Evolutionary conservation across 306 rosid genomes (phyloP).

Genomic region (Herpetospermum pedunculosum): DNA sequence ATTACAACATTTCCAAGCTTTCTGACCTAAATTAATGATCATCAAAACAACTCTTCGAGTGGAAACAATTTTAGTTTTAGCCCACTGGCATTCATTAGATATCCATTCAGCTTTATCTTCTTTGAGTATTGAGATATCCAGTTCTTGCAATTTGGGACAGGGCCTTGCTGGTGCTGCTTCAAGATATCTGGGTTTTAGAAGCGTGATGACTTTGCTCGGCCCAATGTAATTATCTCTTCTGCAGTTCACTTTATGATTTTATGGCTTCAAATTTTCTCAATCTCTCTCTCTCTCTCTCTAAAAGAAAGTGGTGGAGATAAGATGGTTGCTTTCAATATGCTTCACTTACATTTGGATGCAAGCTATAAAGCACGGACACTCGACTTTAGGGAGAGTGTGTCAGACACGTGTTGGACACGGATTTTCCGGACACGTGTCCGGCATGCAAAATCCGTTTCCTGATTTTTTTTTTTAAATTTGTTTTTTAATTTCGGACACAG

Average conservation of each 20-base stretch:
- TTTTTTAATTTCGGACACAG: too few species aligned
- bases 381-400: too few species aligned
- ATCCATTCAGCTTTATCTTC: not conserved
- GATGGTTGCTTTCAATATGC: not conserved
- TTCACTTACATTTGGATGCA: not conserved
- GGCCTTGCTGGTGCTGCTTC: constrained; percentile 87
- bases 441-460: too few species aligned
- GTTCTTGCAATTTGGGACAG: constrained; percentile 26
- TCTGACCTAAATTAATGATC: not conserved
- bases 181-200: constrained; percentile 83
- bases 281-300: constrained; percentile 1
- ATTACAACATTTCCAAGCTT: not conserved
- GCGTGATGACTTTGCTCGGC: constrained; percentile 76
- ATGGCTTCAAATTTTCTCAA: not conserved
- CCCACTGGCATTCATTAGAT: not conserved
- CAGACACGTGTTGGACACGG: too few species aligned
- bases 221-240: constrained; percentile 55
- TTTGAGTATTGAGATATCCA: constrained; percentile 9
- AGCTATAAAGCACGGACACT: too few species aligned
- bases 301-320: not conserved
- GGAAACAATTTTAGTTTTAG: not conserved
- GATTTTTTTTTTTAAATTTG: too few species aligned
- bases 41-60: not conserved
- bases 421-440: too few species aligned
- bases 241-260: constrained; percentile 1